Evolutionary conservation across 2,329 filamentous ascomycete genomes (phyloP).

Genomic region (Colletotrichum destructivum): DNA sequence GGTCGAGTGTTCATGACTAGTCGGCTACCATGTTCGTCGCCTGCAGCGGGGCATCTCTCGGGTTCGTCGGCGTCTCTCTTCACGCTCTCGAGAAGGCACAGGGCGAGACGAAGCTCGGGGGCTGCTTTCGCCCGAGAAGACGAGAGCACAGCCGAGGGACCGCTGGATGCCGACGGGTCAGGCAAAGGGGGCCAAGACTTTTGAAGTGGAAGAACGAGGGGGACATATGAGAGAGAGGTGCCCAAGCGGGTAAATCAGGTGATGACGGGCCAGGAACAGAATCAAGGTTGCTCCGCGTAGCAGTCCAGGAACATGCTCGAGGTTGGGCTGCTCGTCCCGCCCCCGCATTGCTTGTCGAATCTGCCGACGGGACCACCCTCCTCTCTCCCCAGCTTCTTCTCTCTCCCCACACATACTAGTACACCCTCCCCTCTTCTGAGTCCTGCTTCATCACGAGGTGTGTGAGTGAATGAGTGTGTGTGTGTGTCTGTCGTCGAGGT

Average conservation of each 20-base stretch:
- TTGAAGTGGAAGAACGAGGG: background rate
- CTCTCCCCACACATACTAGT: background rate
- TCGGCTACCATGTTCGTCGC: constrained; percentile 15
- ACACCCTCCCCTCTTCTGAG: background rate
- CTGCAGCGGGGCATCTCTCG: constrained; percentile 38
- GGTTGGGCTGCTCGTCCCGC: constrained; percentile 23
- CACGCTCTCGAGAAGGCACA: background rate
- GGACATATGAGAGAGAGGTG: background rate
- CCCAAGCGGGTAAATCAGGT: constrained; percentile 8
- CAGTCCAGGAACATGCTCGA: background rate
- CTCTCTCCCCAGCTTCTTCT: background rate
- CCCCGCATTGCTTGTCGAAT: constrained; percentile 40
- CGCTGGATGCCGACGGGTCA: no score
- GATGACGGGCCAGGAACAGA: constrained; percentile 1
- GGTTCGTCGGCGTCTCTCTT: constrained; percentile 10
- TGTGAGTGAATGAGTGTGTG: background rate
- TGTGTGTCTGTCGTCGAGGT: constrained; percentile 1
- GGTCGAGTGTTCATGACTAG: constrained; percentile 15
- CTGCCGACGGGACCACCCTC: constrained; percentile 11
- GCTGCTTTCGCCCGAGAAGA: constrained; percentile 30
- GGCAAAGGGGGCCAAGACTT: background rate
- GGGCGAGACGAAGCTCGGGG: constrained; percentile 15
- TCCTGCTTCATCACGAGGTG: constrained; percentile 33
- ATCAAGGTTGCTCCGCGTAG: background rate
- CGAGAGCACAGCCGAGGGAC: constrained; percentile 26